A percentile compares a stretch with the other conserved stretches of the same genome.
phyloP scores from a whole-genome alignment of 106 monocot species.

The Dactylorhiza incarnata region DNA sequence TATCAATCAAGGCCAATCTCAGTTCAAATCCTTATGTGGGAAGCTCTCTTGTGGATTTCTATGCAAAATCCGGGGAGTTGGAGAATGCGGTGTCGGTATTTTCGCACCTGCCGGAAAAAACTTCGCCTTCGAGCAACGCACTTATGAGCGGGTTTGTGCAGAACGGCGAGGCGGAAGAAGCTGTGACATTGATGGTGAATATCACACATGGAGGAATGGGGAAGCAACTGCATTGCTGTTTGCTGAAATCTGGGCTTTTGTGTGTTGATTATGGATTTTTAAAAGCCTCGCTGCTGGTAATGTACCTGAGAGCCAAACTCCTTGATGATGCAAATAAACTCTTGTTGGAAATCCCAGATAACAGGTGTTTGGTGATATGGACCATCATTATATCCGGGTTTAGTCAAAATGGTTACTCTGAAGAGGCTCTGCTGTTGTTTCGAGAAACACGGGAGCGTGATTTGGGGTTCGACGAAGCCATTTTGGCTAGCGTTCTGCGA shows the following conservation, averaged over 20 bases:
- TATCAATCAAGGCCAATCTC: constrained; percentile 39
- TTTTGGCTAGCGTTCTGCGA: constrained; percentile 42
- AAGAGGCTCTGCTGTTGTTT: constrained; percentile 36
- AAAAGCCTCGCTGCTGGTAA: constrained; percentile 36
- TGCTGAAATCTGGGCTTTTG: constrained; percentile 37
- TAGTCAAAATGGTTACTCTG: constrained; percentile 34
- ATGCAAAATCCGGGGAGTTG: constrained; percentile 40
- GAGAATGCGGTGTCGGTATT: constrained; percentile 35
- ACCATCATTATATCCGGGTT: constrained; percentile 59
- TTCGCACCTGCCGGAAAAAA: constrained; percentile 29
- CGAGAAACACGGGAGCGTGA: constrained; percentile 24
- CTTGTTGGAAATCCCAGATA: constrained; percentile 32
- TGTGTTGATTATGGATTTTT: constrained; percentile 22
- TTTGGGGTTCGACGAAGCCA: constrained; percentile 41
- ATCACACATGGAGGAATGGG: constrained; percentile 40
- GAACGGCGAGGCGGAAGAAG: constrained; percentile 37
- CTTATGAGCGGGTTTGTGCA: constrained; percentile 47
- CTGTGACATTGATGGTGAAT: constrained; percentile 32
- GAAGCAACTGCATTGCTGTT: constrained; percentile 39
- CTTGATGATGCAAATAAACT: constrained; percentile 38
- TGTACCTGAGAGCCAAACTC: constrained; percentile 48
- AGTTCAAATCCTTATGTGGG: constrained; percentile 37
- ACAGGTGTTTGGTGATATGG: constrained; percentile 41
- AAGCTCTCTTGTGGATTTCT: constrained; percentile 62
- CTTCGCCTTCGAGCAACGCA: constrained; percentile 45